Base-by-base conservation (phyloP, 177 flowering plant genomes). In the Tripterygium wilfordii region DNA sequence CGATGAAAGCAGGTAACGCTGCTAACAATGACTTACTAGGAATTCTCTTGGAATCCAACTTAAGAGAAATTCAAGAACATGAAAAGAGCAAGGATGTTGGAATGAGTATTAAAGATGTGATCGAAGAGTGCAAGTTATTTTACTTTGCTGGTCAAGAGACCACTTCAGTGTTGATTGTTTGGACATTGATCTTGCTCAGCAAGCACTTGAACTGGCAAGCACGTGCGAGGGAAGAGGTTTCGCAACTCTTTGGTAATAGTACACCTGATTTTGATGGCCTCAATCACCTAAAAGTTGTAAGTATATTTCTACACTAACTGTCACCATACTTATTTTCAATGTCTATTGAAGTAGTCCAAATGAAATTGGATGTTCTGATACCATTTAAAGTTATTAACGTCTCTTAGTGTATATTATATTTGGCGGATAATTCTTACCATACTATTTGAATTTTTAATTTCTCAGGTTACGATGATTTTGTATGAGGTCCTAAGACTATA, bases 131-230 rank as follows among this genome's bases (percentile, higher is more conserved):
- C n/a, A n/a, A n/a, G n/a, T n/a, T n/a, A n/a, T n/a, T n/a, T n/a
- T n/a, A 35, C 19, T 26, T 51, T 12, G 55, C 55, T 13, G 55
- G 55, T 2, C 55, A 51, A 38, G 45, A 51, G 31, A 39, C 45
- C 17, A 27, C 45, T 1, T 38, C 55, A 10, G 24, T 23, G 15
- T 26, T 51, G 35, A 35, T 51, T 6, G 45, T 35, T 17, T 51
- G 55, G 55, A 39, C 55, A 4, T 38, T 51, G 55, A 4, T 51
- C 15, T 28, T 51, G 36, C 27, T 51, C 45, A 38, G 55, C 22
- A 18, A 24, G 19, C 13, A 51, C 20, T 21, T 35, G 6, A 3
- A 38, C 5, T 50, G 54, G 54, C 54, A 50, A 39, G 24, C 5
- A 2, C 44, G 24, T 10, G 55, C 55, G 3, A 51, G 55, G 25